These are phyloP conservation scores for Barnettozyma pratensis DNA, from an alignment of 805 yeast genomes.

Conservation along the genomic window DNA sequence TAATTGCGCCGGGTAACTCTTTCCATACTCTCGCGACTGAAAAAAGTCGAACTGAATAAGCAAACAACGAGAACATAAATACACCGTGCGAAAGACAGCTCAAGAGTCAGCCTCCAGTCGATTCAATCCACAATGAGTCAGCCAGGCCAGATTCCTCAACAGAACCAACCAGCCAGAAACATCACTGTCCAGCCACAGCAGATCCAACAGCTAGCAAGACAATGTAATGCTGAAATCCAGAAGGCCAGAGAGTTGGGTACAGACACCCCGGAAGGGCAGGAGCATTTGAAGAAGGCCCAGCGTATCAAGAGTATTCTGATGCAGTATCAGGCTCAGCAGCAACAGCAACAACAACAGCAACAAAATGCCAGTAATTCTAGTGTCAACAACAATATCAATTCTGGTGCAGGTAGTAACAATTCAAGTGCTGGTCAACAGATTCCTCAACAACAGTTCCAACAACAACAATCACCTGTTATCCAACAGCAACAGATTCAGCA, in stretches of 20 bases:
- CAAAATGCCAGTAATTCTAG: constrained; percentile 15
- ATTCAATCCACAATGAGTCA: not conserved
- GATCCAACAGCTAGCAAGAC: constrained; percentile 50
- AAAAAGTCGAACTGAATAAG: not conserved
- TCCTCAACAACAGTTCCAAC: constrained; percentile 11
- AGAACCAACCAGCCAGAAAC: not conserved
- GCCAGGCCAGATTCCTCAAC: constrained; percentile 1
- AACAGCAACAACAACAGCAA: constrained; percentile 25
- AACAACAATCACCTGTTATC: not conserved
- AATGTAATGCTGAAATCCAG: constrained; percentile 52
- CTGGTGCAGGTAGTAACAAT: too few species aligned
- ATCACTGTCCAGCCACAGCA: constrained; percentile 20
- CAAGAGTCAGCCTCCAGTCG: not conserved
- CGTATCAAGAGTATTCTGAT: constrained; percentile 56
- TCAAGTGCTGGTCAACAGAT: constrained; percentile 4
- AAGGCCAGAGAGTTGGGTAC: constrained; percentile 60
- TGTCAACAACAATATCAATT: constrained; percentile 8
- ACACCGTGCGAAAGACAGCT: too few species aligned
- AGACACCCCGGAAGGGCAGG: constrained; percentile 56
- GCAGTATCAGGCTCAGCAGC: constrained; percentile 46
- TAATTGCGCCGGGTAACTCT: not conserved
- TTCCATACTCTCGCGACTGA: too few species aligned
- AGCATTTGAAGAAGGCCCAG: constrained; percentile 58
- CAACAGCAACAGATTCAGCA: constrained; percentile 35
- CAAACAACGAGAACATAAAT: not conserved